phyloP scores from a whole-genome alignment of 1,284 basidiomycete genomes.

The Fomes fomentarius region DNA sequence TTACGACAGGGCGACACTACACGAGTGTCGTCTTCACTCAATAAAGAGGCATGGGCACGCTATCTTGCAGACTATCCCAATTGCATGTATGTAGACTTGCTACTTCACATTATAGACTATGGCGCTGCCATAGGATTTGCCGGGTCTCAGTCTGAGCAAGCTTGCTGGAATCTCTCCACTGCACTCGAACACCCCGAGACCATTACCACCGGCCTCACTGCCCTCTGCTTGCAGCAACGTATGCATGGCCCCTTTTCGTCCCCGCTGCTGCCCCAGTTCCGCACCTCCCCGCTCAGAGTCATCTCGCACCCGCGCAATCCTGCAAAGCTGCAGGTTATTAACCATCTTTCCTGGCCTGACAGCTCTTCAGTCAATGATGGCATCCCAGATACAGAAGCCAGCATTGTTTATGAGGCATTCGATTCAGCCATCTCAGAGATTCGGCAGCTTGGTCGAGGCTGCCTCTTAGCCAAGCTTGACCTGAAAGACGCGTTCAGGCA shows the following conservation, averaged over 20 bases:
- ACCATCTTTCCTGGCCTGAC: slow-evolving; percentile 42
- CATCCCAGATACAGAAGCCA: slow-evolving; percentile 37
- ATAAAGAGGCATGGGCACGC: neutral
- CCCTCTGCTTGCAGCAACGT: neutral
- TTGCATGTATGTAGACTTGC: slow-evolving; percentile 1
- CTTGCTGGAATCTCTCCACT: slow-evolving; percentile 4
- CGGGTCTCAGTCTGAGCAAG: neutral
- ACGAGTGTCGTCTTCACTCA: neutral
- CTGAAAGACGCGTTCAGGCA: slow-evolving; percentile 40
- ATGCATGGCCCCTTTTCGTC: slow-evolving; percentile 31
- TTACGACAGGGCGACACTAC: neutral
- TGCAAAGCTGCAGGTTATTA: slow-evolving; percentile 34
- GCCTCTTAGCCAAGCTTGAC: slow-evolving; percentile 42
- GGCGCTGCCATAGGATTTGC: slow-evolving; percentile 1
- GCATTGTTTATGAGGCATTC: slow-evolving; percentile 34
- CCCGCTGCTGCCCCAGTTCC: slow-evolving; percentile 30
- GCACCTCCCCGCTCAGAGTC: slow-evolving; percentile 33
- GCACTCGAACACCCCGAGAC: slow-evolving; percentile 5
- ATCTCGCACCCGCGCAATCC: slow-evolving; percentile 30
- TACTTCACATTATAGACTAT: slow-evolving; percentile 13
- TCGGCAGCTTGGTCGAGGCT: slow-evolving; percentile 30
- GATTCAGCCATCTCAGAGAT: slow-evolving; percentile 10
- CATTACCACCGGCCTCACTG: slow-evolving; percentile 1
- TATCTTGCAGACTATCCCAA: slow-evolving; percentile 10
- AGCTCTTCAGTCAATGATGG: slow-evolving; percentile 40